Evolutionary conservation across 1,284 basidiomycete genomes (phyloP), one percentile per base, ranked within the genome.

Genomic region (Schizophyllum amplum): DNA sequence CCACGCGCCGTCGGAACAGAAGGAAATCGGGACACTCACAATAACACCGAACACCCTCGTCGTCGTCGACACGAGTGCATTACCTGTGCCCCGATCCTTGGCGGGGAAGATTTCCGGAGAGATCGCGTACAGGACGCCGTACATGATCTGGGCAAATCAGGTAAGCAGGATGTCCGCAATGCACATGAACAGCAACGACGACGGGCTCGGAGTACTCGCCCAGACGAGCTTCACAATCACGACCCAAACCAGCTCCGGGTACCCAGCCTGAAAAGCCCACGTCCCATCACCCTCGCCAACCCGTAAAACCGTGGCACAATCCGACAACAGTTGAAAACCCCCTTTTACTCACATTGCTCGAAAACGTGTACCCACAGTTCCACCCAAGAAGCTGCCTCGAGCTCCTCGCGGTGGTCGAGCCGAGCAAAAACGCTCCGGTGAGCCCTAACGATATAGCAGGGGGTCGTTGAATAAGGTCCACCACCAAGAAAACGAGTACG

Each of bases 41-140:
- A 83, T 83, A 59, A 84, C 77, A 5, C 81, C 82, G 62, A 82
- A 87, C 57, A 82, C 69, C 54, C 83, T 77, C 59, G 78, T 83
- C 4, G 78, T 81, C 47, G 73, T 79, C 17, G 78, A 77, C 3
- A 77, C 77, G 25, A 87, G 71, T 2, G 79, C 81, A 58, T 83
- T 85, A 13, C 81, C 83, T 1, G 82, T 86, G 4, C 82, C 85
- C 55, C 88, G 72, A 61, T 87, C 82, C 61, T 82, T 87, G 1
- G 86, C 83, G 3, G 87, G 86, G 72, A 91, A 90, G 7, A 89
- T 66, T 67, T 91, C 87, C 1, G 84, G 83, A 0, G 83, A 82
- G 51, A 85, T 64, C 9, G 86, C 85, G 63, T 89, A 90, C 57
- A 90, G 69, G 1, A 90, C 85, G 15, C 86, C 86, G 60, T 89